Conservation (phyloP, 305 asterid species). For the Fraxinus paxiana region DNA sequence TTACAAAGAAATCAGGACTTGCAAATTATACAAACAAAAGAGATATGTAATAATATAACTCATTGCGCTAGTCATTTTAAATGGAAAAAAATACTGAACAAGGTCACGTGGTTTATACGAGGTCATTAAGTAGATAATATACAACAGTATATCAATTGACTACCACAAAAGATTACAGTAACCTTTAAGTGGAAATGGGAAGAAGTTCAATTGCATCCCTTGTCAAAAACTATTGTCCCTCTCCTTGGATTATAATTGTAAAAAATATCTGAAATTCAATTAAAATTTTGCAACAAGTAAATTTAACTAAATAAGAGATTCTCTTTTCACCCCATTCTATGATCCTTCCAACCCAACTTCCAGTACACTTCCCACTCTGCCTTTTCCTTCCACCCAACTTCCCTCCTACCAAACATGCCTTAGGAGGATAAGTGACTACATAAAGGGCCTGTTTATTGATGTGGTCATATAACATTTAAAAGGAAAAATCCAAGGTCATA, state of each 20-base stretch:
- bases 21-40: background rate
- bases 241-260: background rate
- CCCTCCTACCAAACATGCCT: background rate
- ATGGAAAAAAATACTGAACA: background rate
- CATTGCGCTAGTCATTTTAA: background rate
- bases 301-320: background rate
- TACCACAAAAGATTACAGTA: background rate
- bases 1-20: background rate
- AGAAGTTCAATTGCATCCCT: background rate
- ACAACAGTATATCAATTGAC: background rate
- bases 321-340: background rate
- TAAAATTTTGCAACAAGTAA: background rate
- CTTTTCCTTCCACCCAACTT: background rate
- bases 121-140: background rate
- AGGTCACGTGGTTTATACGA: background rate
- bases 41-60: background rate
- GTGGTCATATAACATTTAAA: background rate
- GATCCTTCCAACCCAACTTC: background rate
- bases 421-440: background rate
- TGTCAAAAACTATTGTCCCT: background rate
- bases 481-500: background rate
- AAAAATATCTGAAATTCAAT: background rate
- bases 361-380: background rate
- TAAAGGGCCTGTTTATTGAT: slow-evolving; percentile 4
- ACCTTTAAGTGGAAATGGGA: slow-evolving; percentile 4